phyloP scores from a whole-genome alignment of 176 grass and related monocot genomes.

The Tuctoria greenei region DNA sequence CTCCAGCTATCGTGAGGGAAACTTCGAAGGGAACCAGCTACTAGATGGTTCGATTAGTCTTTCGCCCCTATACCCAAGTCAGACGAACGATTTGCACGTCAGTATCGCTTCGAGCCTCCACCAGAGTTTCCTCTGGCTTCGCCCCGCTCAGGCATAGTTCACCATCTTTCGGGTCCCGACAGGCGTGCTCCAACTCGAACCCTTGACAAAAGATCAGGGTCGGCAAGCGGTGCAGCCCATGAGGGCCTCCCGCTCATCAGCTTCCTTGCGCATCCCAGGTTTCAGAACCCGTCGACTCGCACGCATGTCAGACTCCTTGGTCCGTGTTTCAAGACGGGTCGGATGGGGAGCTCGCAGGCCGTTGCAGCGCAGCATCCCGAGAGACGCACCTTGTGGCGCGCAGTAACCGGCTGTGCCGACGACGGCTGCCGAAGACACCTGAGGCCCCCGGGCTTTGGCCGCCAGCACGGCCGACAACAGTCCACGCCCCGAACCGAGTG shows the following conservation, averaged over 20 bases:
- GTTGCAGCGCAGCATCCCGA: not conserved
- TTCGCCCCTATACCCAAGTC: slow-evolving; percentile 82
- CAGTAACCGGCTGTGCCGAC: too few species aligned
- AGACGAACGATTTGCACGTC: slow-evolving; percentile 82
- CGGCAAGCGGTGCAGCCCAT: too few species aligned
- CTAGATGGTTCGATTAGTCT: slow-evolving; percentile 75
- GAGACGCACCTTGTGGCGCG: too few species aligned
- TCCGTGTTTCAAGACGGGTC: slow-evolving; percentile 81
- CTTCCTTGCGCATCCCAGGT: too few species aligned
- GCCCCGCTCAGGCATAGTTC: slow-evolving; percentile 74
- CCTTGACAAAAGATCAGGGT: slow-evolving; percentile 51
- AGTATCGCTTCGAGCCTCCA: slow-evolving; percentile 83
- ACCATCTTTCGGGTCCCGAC: slow-evolving; percentile 81
- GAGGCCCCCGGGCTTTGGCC: too few species aligned
- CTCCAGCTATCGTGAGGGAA: slow-evolving; percentile 57
- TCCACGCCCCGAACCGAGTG: too few species aligned
- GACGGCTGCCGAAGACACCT: too few species aligned
- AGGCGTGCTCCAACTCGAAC: slow-evolving; percentile 64
- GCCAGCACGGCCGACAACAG: too few species aligned
- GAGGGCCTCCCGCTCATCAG: too few species aligned
- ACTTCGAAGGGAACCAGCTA: slow-evolving; percentile 54
- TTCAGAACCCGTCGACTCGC: not conserved
- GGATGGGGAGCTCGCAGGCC: slow-evolving; percentile 41
- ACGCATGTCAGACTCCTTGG: slow-evolving; percentile 55
- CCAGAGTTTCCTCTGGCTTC: slow-evolving; percentile 76